Evolutionary conservation across 495 filamentous ascomycete species (phyloP).

Genomic region (Aspergillus ellipticus): DNA sequence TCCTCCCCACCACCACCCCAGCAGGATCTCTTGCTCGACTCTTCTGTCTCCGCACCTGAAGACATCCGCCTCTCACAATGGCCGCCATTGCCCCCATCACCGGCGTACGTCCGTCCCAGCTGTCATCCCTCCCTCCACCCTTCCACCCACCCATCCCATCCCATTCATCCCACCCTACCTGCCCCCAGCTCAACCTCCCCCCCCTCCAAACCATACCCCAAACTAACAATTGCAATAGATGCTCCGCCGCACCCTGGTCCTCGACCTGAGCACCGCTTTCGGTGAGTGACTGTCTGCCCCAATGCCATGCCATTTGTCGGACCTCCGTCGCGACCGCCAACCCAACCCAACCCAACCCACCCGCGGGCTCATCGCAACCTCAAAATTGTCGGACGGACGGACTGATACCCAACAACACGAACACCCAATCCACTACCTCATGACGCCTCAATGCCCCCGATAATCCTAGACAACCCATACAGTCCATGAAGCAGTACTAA

Average conservation of each 20-base stretch:
- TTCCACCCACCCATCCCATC: neutral
- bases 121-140: neutral
- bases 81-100: constrained; percentile 45
- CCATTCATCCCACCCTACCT: neutral
- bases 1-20: constrained; percentile 20
- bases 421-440: no score
- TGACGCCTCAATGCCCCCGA: no score
- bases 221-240: constrained; percentile 45
- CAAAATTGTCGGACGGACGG: no score
- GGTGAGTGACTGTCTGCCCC: constrained; percentile 55
- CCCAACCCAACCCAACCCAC: no score
- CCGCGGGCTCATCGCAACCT: no score
- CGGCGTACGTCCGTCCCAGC: constrained; percentile 40
- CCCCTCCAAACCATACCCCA: neutral
- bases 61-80: constrained; percentile 34
- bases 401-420: no score
- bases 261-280: constrained; percentile 73
- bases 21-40: constrained; percentile 11
- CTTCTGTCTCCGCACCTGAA: constrained; percentile 18
- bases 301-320: no score
- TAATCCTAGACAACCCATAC: neutral
- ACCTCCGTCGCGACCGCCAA: no score
- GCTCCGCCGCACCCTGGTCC: constrained; percentile 68
- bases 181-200: neutral
- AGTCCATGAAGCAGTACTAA: neutral